A percentile compares a stretch with the other conserved stretches of the same genome.
Conservation (phyloP, 768 basidiomycete species). For the Mycena alexandri region DNA sequence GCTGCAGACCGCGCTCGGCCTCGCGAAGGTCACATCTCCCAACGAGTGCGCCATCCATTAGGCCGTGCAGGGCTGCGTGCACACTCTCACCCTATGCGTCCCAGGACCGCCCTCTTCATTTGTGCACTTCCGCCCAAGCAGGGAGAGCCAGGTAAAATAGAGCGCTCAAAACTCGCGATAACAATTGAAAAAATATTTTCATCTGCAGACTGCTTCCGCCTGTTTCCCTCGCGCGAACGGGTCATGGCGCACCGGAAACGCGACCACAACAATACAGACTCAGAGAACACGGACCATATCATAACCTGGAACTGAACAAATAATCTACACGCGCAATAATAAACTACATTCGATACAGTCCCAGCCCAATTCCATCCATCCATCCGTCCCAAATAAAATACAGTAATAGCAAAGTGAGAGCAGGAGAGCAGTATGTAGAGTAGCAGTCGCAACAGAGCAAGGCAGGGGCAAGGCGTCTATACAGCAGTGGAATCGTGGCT, state of each 20-base stretch:
- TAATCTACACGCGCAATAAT: slow-evolving; percentile 38
- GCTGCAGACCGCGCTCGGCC: slow-evolving; percentile 55
- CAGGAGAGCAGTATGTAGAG: not conserved
- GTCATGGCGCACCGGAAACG: slow-evolving; percentile 79
- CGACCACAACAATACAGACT: slow-evolving; percentile 69
- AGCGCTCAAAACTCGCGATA: too few species aligned
- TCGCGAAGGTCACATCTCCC: slow-evolving; percentile 75
- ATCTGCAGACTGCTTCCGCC: slow-evolving; percentile 70
- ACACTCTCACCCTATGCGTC: slow-evolving; percentile 10
- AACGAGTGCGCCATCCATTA: slow-evolving; percentile 63
- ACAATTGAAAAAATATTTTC: not conserved
- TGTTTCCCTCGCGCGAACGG: slow-evolving; percentile 78
- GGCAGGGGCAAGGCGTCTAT: not conserved
- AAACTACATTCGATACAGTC: not conserved
- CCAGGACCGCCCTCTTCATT: slow-evolving; percentile 85
- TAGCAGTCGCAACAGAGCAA: not conserved
- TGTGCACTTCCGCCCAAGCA: slow-evolving; percentile 61
- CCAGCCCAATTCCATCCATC: not conserved
- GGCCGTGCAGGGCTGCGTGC: not conserved
- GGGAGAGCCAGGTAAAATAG: slow-evolving; percentile 52
- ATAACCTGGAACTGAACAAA: slow-evolving; percentile 79
- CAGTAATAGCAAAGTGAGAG: slow-evolving; percentile 25
- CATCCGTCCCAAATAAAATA: slow-evolving; percentile 26
- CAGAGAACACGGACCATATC: slow-evolving; percentile 63
- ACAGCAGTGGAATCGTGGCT: not conserved